Evolutionary conservation across 1,284 basidiomycete species (phyloP), one percentile per base, ranked within the genome.

Genomic region (Wolfiporia cocos): DNA sequence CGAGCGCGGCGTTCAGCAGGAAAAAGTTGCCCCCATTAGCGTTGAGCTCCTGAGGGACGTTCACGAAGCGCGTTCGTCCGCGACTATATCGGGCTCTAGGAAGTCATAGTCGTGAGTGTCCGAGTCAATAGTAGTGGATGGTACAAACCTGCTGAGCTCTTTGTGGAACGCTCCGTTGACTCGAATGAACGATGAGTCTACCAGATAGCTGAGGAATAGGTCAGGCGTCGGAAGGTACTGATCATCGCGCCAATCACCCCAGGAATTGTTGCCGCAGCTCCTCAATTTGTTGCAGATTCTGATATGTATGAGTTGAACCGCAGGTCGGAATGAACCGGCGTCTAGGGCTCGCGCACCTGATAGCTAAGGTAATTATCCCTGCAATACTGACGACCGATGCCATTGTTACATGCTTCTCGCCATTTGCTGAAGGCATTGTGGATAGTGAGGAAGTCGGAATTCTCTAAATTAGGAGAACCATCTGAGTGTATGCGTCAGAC

Each of bases 251-350:
- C 28, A 55, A 67, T 50, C 52, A 89, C 74, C 86, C 81, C 31
- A 98, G 71, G 53, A 96, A 87, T 62, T 98, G 95, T 57, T 96
- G 92, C 5, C 95, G 82, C 22, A 99, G 73, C 58, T 99, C 96
- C 61, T 99, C 96, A 37, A 99, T 96, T 62, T 97, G 92, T 62
- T 92, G 83, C 43, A 99, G 66, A 55, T 92, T 97, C 81, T 94
- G 63, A 2, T 32, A 29, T 20, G 42, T 17, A 32, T 22, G 37
- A 9, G 33, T 21, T 31, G 1, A n/a, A n/a, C n/a, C n/a, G n/a
- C n/a, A n/a, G 5, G 7, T 28, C 39, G 23, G 12, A 22, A 3
- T 11, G 32, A 6, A 19, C 12, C 5, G 22, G 10, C 17, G 15
- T 18, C n/a, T 37, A 34, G 40, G 14, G 43, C 62, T 43, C 56